These are phyloP conservation scores for Medakamo hakoo DNA, from an alignment of 139 green algal genomes.

Conservation along the genomic window DNA sequence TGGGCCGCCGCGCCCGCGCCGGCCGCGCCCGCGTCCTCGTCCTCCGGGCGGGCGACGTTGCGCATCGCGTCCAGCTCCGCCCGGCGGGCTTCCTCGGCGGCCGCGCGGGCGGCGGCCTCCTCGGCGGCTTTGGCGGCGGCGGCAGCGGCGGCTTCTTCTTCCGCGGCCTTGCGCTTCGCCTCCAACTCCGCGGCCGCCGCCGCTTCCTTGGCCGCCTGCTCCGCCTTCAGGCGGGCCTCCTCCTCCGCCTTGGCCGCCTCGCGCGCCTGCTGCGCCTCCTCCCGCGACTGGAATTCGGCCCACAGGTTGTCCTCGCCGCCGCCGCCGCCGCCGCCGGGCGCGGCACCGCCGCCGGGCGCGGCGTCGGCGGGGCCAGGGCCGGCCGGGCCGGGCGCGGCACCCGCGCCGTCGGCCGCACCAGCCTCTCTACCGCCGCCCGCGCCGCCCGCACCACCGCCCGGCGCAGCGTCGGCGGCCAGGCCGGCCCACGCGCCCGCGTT, in stretches of 20 bases:
- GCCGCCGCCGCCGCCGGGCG: neutral
- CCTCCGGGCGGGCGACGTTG: too few species aligned
- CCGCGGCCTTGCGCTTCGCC: too few species aligned
- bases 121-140: neutral
- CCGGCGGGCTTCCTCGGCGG: neutral
- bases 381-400: too few species aligned
- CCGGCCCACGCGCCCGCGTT: constrained; percentile 24
- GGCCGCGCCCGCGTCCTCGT: neutral
- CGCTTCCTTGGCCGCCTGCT: neutral
- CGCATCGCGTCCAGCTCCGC: neutral
- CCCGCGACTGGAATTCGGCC: constrained; percentile 25
- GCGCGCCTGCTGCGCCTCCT: constrained; percentile 17
- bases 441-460: neutral
- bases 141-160: neutral
- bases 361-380: neutral
- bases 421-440: neutral
- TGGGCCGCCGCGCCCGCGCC: too few species aligned
- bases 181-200: neutral
- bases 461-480: constrained; percentile 8
- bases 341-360: neutral
- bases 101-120: neutral
- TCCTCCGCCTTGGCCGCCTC: neutral
- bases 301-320: constrained; percentile 22
- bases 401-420: too few species aligned
- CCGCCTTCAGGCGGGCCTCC: neutral